Evolutionary conservation across 305 asterid genomes (phyloP).

Genomic region (Fraxinus sp.): DNA sequence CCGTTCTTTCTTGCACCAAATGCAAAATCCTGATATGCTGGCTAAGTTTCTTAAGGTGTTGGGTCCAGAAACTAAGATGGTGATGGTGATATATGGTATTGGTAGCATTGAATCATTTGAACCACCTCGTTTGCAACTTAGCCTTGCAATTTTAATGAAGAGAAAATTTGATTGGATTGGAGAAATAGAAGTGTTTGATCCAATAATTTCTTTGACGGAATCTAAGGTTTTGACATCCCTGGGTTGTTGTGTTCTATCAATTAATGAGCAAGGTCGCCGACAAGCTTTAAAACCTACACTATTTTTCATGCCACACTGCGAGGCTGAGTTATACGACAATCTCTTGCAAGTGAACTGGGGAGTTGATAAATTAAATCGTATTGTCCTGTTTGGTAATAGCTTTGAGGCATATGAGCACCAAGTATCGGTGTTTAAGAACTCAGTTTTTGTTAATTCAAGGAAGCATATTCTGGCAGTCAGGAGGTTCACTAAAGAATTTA

Average conservation of each 20-base stretch:
- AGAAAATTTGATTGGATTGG: conserved; percentile 74
- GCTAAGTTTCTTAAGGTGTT: conserved; percentile 40
- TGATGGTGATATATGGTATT: conserved; percentile 78
- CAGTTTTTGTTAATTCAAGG: conserved; percentile 34
- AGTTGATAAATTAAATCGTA: conserved; percentile 33
- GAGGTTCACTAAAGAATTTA: conserved; percentile 49
- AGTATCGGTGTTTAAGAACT: conserved; percentile 28
- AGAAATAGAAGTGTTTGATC: conserved; percentile 74
- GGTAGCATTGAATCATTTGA: conserved; percentile 77
- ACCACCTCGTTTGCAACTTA: conserved; percentile 67
- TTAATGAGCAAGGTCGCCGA: conserved; percentile 78
- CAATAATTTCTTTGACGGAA: conserved; percentile 65
- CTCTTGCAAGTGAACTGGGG: conserved; percentile 70
- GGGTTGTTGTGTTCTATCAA: conserved; percentile 65
- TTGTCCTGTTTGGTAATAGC: conserved; percentile 71
- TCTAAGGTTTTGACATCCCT: conserved; percentile 61
- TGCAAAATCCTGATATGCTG: conserved; percentile 40
- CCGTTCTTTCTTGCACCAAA: conserved; percentile 41
- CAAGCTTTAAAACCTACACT: conserved; percentile 53
- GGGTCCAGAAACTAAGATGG: conserved; percentile 57
- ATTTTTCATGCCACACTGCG: conserved; percentile 94
- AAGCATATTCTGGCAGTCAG: conserved; percentile 52
- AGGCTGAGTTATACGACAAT: conserved; percentile 68
- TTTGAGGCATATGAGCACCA: conserved; percentile 57
- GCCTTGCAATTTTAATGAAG: conserved; percentile 72